These are phyloP conservation scores for Pleurotus cornucopiae DNA, from an alignment of 768 basidiomycete species.

Conservation along the genomic window DNA sequence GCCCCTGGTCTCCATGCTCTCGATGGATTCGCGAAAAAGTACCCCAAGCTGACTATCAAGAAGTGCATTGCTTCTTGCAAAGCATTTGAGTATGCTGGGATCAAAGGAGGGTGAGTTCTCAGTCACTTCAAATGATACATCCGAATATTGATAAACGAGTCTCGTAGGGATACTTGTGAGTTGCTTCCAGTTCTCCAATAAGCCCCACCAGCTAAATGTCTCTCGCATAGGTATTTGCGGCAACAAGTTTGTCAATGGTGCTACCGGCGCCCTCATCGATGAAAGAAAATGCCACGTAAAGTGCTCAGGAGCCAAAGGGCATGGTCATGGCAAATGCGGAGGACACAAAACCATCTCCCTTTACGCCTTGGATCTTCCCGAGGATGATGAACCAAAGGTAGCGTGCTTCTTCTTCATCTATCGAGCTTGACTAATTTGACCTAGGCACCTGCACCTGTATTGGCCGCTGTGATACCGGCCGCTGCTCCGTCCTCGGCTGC, in stretches of 20 bases:
- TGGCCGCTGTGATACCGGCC: too few species aligned
- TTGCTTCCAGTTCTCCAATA: background rate
- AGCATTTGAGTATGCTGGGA: background rate
- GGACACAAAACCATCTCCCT: background rate
- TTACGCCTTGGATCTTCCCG: background rate
- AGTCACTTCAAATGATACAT: background rate
- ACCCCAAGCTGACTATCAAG: background rate
- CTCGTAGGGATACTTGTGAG: background rate
- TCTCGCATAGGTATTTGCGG: slow-evolving; percentile 1
- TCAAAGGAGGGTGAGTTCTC: slow-evolving; percentile 3
- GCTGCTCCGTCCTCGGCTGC: too few species aligned
- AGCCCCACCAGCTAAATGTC: background rate
- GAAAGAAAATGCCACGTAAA: background rate
- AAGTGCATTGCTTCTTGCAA: background rate
- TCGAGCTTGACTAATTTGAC: too few species aligned
- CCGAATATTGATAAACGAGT: background rate
- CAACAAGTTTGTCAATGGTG: slow-evolving; percentile 1
- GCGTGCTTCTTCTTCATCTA: too few species aligned
- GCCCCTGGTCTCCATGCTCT: background rate
- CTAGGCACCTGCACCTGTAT: too few species aligned
- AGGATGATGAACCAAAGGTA: background rate
- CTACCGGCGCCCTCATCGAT: slow-evolving; percentile 1
- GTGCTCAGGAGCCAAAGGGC: background rate
- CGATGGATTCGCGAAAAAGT: background rate
- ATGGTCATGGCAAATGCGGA: background rate